phyloP scores from a whole-genome alignment of 1,284 basidiomycete genomes.

The Ustanciosporium gigantosporum region DNA sequence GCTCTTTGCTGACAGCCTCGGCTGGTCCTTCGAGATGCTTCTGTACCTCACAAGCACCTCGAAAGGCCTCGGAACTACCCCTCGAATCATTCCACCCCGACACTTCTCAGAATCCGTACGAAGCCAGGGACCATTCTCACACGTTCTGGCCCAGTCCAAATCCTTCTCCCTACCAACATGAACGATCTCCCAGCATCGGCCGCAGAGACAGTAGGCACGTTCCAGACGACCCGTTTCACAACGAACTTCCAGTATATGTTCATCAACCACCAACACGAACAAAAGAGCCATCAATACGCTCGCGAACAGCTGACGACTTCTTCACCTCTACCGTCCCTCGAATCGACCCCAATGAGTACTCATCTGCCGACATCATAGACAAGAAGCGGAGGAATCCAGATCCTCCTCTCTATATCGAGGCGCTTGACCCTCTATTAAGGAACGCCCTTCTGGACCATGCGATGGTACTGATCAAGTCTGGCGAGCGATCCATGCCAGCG shows the following conservation, averaged over 20 bases:
- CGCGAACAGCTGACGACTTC: conserved; percentile 13
- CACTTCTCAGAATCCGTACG: conserved; percentile 1
- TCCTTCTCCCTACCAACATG: no score
- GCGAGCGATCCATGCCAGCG: conserved; percentile 18
- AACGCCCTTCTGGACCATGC: conserved; percentile 6
- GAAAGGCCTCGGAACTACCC: conserved; percentile 12
- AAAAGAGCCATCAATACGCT: no score
- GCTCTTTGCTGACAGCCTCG: not conserved
- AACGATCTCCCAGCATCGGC: not conserved
- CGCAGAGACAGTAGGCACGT: not conserved
- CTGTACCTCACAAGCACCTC: conserved; percentile 5
- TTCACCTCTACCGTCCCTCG: conserved; percentile 14
- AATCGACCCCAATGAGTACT: not conserved
- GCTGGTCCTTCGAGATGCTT: conserved; percentile 39
- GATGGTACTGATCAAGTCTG: conserved; percentile 7
- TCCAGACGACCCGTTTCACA: no score
- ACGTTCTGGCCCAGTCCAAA: not conserved
- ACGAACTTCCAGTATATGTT: not conserved
- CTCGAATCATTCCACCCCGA: not conserved
- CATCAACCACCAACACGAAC: no score
- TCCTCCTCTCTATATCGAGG: conserved; percentile 8
- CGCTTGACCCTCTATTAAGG: not conserved
- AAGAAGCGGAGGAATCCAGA: not conserved
- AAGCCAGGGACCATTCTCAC: not conserved
- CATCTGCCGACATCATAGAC: not conserved